A percentile compares a stretch with the other conserved stretches of the same genome.
Evolutionary conservation across 192 early-diverging fungal genomes (phyloP).

Genomic region (Podila epicladia): DNA sequence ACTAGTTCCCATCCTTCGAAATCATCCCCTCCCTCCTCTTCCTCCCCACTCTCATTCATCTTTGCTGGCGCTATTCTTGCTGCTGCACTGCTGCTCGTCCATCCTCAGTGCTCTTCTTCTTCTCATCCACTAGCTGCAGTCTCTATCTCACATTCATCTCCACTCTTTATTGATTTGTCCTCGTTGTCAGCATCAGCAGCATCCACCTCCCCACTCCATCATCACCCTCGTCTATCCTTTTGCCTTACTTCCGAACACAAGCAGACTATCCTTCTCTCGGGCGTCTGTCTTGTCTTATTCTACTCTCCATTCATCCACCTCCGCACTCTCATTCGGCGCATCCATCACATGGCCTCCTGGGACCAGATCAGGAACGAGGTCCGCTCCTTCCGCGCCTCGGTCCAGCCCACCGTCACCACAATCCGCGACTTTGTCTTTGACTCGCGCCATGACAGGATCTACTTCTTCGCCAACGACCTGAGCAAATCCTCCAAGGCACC

Average conservation of each 20-base stretch:
- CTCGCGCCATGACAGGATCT: constrained; percentile 53
- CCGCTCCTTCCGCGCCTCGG: constrained; percentile 56
- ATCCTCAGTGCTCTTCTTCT: not conserved
- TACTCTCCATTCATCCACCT: not conserved
- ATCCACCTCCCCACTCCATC: not conserved
- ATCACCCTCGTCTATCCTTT: no score
- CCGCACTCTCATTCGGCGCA: not conserved
- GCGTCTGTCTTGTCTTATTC: not conserved
- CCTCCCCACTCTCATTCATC: not conserved
- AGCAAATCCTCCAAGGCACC: constrained; percentile 50
- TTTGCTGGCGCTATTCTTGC: not conserved
- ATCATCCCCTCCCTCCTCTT: not conserved
- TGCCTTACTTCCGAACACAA: not conserved
- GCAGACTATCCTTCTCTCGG: not conserved
- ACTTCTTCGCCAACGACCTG: constrained; percentile 63
- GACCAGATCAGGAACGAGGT: constrained; percentile 67
- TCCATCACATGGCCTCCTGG: constrained; percentile 54
- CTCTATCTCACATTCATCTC: not conserved
- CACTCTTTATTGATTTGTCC: not conserved
- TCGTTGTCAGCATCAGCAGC: not conserved
- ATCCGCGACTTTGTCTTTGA: constrained; percentile 68
- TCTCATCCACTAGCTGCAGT: not conserved
- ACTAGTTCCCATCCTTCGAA: not conserved
- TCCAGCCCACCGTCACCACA: constrained; percentile 54
- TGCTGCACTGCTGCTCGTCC: not conserved